phyloP scores from a whole-genome alignment of 2,329 filamentous ascomycete genomes.

The Hawksworthiomyces lignivorus region DNA sequence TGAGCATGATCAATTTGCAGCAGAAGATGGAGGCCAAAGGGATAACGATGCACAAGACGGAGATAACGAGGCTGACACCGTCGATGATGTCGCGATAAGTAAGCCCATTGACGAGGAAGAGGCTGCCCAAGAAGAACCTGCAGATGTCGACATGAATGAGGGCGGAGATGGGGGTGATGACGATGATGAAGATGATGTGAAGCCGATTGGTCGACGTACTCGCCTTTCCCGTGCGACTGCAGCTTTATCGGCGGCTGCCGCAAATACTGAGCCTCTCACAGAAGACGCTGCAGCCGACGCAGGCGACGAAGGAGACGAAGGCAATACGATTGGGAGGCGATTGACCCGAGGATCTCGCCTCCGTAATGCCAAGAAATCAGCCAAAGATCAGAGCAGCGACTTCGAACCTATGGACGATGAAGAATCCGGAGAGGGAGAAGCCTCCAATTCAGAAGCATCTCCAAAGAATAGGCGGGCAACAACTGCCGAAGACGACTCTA shows the following conservation, averaged over 20 bases:
- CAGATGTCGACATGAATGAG: slow-evolving; percentile 22
- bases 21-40: slow-evolving; percentile 4
- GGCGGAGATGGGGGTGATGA: slow-evolving; percentile 39
- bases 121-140: slow-evolving; percentile 15
- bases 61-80: not conserved
- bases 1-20: slow-evolving; percentile 12
- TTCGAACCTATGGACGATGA: slow-evolving; percentile 51
- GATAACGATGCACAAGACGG: slow-evolving; percentile 5
- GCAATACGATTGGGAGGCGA: slow-evolving; percentile 26
- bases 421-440: slow-evolving; percentile 48
- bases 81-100: not conserved
- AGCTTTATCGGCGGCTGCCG: slow-evolving; percentile 10
- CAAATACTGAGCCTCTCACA: not conserved
- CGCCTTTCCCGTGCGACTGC: slow-evolving; percentile 9
- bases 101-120: slow-evolving; percentile 1
- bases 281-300: not conserved
- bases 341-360: slow-evolving; percentile 38
- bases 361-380: slow-evolving; percentile 37
- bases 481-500: slow-evolving; percentile 33
- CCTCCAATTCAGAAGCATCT: slow-evolving; percentile 26
- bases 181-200: slow-evolving; percentile 24
- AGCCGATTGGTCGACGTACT: slow-evolving; percentile 35
- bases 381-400: slow-evolving; percentile 51
- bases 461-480: slow-evolving; percentile 22
- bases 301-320: slow-evolving; percentile 17